Percentiles rank a stretch among this genome's conserved stretches.
Conservation (phyloP, 495 filamentous ascomycete species). For the Astrothelium subdiscretum region DNA sequence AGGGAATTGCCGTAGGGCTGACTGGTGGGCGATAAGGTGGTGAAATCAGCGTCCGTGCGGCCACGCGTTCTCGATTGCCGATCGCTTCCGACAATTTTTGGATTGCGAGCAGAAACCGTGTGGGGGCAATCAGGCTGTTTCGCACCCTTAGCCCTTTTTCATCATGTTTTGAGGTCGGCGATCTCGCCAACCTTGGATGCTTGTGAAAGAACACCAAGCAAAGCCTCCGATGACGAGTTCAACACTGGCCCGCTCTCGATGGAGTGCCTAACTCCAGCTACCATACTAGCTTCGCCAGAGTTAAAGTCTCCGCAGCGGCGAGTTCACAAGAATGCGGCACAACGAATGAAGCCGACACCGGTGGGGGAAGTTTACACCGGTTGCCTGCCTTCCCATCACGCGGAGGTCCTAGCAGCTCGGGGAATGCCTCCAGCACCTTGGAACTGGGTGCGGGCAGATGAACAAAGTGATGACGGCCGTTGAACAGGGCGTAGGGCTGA, state of each 20-base stretch:
- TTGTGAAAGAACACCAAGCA: too few species aligned
- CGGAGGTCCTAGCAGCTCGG: neutral
- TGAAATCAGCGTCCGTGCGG: slow-evolving; percentile 1
- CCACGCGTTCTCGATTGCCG: neutral
- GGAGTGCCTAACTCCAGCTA: neutral
- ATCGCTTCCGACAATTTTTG: neutral
- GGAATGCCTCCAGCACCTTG: neutral
- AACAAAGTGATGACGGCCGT: neutral
- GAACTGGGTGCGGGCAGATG: neutral
- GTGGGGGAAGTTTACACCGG: neutral
- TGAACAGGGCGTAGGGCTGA: neutral
- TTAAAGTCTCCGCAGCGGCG: neutral
- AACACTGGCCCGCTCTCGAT: neutral
- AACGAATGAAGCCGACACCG: neutral
- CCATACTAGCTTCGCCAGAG: neutral
- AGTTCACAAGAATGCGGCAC: neutral
- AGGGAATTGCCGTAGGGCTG: neutral
- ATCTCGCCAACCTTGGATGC: too few species aligned
- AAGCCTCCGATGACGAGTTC: too few species aligned
- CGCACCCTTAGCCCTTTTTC: too few species aligned
- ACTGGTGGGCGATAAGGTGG: neutral
- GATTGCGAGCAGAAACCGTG: neutral
- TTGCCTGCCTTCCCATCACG: neutral
- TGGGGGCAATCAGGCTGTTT: neutral
- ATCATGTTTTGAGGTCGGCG: too few species aligned